Base-by-base conservation (phyloP, 352 stramenopile genomes). In the Discostella stelligera region DNA sequence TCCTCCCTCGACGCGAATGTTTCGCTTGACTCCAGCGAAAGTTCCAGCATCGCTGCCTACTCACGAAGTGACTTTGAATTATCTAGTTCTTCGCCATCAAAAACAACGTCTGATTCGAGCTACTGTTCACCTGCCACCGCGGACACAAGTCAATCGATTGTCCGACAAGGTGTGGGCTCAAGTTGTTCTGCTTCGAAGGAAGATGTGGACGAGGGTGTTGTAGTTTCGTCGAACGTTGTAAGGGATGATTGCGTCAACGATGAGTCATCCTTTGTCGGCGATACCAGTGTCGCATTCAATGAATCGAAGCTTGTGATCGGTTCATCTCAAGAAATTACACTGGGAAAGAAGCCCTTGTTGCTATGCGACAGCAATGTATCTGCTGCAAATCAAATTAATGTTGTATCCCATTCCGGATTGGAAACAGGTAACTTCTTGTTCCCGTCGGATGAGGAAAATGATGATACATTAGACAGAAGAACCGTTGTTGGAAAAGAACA, bases 51-150 rank as follows among this genome's bases (percentile, higher is more conserved):
- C 39, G 65, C 13, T 27, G 66, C 66, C 16, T 74, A 74, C 23
- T 66, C 66, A 39, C 39, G 55, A 66, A 74, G 66, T 60, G 71
- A 65, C 54, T 68, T 79, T 49, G 63, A 73, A 50, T 73, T 63
- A 13, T 59, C 37, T 25, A 1, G 46, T 14, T 59, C 71, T 25
- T 67, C 71, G 1, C 32, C 52, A 21, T 60, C 52, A 8, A 44
- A 44, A 44, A 32, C 27, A 32, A 32, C 5, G 5, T 32, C 27
- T 32, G 37, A 44, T 44, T 44, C 37, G 13, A 44, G 37, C 37
- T 44, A 44, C 37, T 14, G 37, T 44, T 44, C 37, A 8, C 37
- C 37, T 44, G 37, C 37, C 11, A 44, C 37, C 27, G 27, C 27
- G 27, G 27, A 32, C 5, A 32, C 27, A 6, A 32, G 27, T 44